phyloP scores from a whole-genome alignment of 2,329 filamentous ascomycete genomes.

The Colletotrichum liaoningense region DNA sequence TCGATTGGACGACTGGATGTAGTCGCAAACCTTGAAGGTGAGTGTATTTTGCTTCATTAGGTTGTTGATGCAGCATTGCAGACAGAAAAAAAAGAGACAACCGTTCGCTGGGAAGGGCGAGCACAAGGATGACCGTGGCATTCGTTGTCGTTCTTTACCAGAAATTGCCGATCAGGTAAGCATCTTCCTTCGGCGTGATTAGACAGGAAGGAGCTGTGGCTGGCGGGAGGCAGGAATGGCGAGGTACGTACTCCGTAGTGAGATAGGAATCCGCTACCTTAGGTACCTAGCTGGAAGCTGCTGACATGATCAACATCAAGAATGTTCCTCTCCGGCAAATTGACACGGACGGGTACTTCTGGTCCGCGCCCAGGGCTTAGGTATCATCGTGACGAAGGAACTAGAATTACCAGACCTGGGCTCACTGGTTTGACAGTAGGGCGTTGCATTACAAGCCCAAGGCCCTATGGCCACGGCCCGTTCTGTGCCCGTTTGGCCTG shows the following conservation, averaged over 20 bases:
- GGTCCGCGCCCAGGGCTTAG: not conserved
- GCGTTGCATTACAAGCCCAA: slow-evolving; percentile 26
- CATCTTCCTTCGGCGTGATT: too few relatives aligned
- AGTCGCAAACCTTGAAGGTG: not conserved
- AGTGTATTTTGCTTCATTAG: not conserved
- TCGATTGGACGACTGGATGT: slow-evolving; percentile 14
- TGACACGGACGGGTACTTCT: not conserved
- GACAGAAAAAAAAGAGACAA: not conserved
- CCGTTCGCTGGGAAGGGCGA: not conserved
- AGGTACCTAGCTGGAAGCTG: too few relatives aligned
- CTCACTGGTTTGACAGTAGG: slow-evolving; percentile 24
- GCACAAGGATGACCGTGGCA: not conserved
- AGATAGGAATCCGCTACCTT: too few relatives aligned
- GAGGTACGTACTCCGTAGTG: too few relatives aligned
- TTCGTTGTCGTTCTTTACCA: too few relatives aligned
- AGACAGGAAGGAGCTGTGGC: too few relatives aligned
- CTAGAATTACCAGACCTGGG: slow-evolving; percentile 2
- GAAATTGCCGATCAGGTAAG: too few relatives aligned
- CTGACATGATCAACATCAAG: too few relatives aligned
- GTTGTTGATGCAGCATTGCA: not conserved
- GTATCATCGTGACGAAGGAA: slow-evolving; percentile 2
- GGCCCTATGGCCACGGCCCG: slow-evolving; percentile 27
- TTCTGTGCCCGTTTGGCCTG: slow-evolving; percentile 33
- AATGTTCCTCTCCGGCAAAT: not conserved
- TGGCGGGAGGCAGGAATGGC: too few relatives aligned